Percentiles rank a stretch among this genome's conserved stretches.
These are phyloP conservation scores for Aspergillus eucalypticola DNA, from an alignment of 2,329 filamentous ascomycete species.

Conservation along the genomic window DNA sequence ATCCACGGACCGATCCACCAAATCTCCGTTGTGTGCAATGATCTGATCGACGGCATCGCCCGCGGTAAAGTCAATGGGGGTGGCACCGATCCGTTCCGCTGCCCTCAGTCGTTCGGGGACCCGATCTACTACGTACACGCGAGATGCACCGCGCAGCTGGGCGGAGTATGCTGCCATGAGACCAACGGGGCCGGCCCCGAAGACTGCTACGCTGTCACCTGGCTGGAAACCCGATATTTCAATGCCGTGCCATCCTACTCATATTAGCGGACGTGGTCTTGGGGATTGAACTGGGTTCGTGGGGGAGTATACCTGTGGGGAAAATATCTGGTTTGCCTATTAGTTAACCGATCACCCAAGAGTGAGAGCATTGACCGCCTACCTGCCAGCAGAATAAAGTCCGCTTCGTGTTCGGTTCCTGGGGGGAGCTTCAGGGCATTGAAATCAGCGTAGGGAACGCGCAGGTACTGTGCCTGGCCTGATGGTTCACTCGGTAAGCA, in stretches of 20 bases:
- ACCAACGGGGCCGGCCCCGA: constrained; percentile 65
- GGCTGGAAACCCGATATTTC: constrained; percentile 58
- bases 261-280: neutral
- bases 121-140: constrained; percentile 64
- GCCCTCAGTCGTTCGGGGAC: constrained; percentile 60
- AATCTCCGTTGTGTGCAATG: constrained; percentile 57
- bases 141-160: constrained; percentile 60
- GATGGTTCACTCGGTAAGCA: neutral
- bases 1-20: constrained; percentile 66
- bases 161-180: constrained; percentile 68
- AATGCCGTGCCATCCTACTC: constrained; percentile 30
- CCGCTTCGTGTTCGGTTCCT: constrained; percentile 62
- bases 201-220: constrained; percentile 64
- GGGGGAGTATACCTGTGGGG: too few species aligned
- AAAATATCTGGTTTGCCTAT: constrained; percentile 15
- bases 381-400: constrained; percentile 49
- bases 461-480: constrained; percentile 62
- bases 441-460: constrained; percentile 68
- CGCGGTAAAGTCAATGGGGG: constrained; percentile 62
- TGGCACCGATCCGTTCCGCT: constrained; percentile 63
- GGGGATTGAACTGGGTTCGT: too few species aligned
- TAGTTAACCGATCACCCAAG: too few species aligned
- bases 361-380: constrained; percentile 18
- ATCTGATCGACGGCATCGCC: constrained; percentile 60
- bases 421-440: constrained; percentile 63